phyloP scores from a whole-genome alignment of 2,329 filamentous ascomycete species.

The Coniochaeta sp. region DNA sequence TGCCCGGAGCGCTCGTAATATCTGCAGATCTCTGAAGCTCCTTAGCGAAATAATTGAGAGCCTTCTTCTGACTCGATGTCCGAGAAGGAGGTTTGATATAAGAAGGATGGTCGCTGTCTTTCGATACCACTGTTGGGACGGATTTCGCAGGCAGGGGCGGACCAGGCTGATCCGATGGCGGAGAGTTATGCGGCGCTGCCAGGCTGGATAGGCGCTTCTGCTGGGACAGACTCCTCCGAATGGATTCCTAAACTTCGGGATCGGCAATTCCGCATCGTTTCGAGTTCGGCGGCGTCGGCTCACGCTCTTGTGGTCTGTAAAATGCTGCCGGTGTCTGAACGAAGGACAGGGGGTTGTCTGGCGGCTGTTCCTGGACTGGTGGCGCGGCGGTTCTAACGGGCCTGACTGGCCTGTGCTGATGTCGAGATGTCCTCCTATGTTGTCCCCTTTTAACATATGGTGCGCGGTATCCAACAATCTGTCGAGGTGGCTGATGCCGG shows the following conservation, averaged over 20 bases:
- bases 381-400: neutral
- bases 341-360: neutral
- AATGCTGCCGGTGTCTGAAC: neutral
- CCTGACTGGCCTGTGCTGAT: neutral
- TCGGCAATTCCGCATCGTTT: slow-evolving; percentile 27
- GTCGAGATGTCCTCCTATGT: neutral
- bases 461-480: neutral
- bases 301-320: neutral
- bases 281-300: slow-evolving; percentile 11
- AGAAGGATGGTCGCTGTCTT: neutral
- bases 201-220: slow-evolving; percentile 34
- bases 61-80: slow-evolving; percentile 3
- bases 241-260: slow-evolving; percentile 33
- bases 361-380: neutral
- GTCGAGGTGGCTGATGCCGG: neutral
- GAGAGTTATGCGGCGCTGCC: slow-evolving; percentile 8
- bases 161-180: neutral
- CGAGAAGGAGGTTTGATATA: slow-evolving; percentile 5
- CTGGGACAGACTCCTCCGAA: slow-evolving; percentile 36
- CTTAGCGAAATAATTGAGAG: slow-evolving; percentile 1
- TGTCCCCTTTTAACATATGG: neutral
- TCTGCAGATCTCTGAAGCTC: slow-evolving; percentile 1
- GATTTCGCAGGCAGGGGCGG: neutral
- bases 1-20: neutral
- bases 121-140: neutral